Percentiles rank a stretch among this genome's conserved stretches.
phyloP scores from a whole-genome alignment of 2,329 filamentous ascomycete genomes.

The Exophiala aquamarina region DNA sequence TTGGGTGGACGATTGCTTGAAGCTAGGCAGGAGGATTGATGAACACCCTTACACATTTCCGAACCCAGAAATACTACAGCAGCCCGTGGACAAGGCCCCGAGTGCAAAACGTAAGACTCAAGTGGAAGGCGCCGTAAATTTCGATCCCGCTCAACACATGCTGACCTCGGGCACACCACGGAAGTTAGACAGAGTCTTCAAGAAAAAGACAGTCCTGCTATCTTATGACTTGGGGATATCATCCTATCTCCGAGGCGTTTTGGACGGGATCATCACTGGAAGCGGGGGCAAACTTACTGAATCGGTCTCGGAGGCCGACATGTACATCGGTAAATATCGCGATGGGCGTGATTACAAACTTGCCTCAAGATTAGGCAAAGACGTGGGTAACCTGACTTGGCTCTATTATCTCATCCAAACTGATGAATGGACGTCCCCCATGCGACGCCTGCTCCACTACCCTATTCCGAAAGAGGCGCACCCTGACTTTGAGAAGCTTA shows the following conservation, averaged over 20 bases:
- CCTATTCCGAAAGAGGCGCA: constrained; percentile 76
- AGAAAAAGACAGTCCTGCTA: constrained; percentile 74
- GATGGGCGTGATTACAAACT: constrained; percentile 75
- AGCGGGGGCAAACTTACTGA: constrained; percentile 70
- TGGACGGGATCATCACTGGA: constrained; percentile 68
- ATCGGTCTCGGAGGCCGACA: constrained; percentile 69
- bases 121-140: constrained; percentile 64
- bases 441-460: constrained; percentile 83
- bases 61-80: constrained; percentile 75
- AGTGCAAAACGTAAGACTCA: constrained; percentile 59
- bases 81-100: constrained; percentile 53
- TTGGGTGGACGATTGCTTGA: constrained; percentile 96
- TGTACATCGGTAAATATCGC: constrained; percentile 84
- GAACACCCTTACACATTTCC: constrained; percentile 84
- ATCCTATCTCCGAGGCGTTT: constrained; percentile 62
- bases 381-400: constrained; percentile 92
- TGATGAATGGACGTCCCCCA: constrained; percentile 84
- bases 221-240: constrained; percentile 72
- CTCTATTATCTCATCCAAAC: constrained; percentile 87
- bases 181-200: constrained; percentile 68
- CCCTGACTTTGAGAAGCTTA: constrained; percentile 71
- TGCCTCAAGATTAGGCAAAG: constrained; percentile 74
- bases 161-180: constrained; percentile 34
- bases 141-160: constrained; percentile 33
- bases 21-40: constrained; percentile 85